Percentiles rank a stretch among this genome's conserved stretches.
Conservation (phyloP, 2,329 filamentous ascomycete species). For the Calonectria pauciramosa region DNA sequence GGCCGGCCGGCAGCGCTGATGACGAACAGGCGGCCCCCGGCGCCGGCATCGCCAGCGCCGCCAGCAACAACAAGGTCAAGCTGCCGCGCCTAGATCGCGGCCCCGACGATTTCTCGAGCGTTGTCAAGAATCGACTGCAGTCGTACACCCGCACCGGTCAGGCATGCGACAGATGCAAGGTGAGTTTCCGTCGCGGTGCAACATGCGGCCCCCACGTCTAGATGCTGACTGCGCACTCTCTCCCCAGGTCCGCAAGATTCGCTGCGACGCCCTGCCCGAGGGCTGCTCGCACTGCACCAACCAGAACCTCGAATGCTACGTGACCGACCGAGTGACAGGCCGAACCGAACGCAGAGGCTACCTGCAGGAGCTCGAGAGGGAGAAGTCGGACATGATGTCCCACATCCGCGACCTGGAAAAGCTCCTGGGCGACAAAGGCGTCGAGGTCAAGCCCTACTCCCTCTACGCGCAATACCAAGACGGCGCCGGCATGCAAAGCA, state of each 20-base stretch:
- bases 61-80: slow-evolving; percentile 58
- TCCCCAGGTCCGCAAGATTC: slow-evolving; percentile 82
- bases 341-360: slow-evolving; percentile 85
- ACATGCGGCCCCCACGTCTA: background rate
- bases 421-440: slow-evolving; percentile 71
- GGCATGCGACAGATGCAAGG: slow-evolving; percentile 91
- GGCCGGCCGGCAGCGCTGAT: slow-evolving; percentile 47
- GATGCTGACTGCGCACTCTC: slow-evolving; percentile 26
- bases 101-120: slow-evolving; percentile 66
- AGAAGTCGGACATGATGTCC: slow-evolving; percentile 76
- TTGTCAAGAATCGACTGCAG: slow-evolving; percentile 68
- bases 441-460: slow-evolving; percentile 69
- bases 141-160: slow-evolving; percentile 79
- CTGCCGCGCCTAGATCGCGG: slow-evolving; percentile 63
- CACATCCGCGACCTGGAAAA: slow-evolving; percentile 78
- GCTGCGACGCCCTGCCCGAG: slow-evolving; percentile 84
- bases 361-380: slow-evolving; percentile 80
- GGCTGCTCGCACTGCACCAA: slow-evolving; percentile 87
- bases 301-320: slow-evolving; percentile 83
- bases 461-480: slow-evolving; percentile 47
- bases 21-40: slow-evolving; percentile 41
- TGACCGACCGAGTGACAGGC: slow-evolving; percentile 89
- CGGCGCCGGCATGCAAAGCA: slow-evolving; percentile 43
- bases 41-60: slow-evolving; percentile 3
- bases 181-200: slow-evolving; percentile 52